phyloP scores from a whole-genome alignment of 129 eudicot genomes.

The Helichrysum umbraculigerum region DNA sequence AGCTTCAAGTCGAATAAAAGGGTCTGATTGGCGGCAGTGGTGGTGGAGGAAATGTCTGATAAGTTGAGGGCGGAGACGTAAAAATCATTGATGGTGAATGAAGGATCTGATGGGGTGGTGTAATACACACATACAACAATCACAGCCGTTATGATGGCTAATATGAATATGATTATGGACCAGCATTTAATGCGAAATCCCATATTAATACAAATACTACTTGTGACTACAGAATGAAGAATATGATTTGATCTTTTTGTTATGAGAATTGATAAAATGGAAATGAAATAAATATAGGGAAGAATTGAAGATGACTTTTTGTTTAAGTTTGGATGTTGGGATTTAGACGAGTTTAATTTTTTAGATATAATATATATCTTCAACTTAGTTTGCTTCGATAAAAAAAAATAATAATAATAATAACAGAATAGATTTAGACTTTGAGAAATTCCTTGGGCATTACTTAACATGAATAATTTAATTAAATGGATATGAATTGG shows the following conservation, averaged over 20 bases:
- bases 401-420: too few species aligned
- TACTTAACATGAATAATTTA: too few species aligned
- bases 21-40: conserved; percentile 32
- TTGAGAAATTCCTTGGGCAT: too few species aligned
- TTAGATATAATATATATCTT: too few species aligned
- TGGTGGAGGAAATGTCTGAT: conserved; percentile 36
- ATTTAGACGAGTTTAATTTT: not conserved
- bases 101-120: conserved; percentile 34
- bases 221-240: not conserved
- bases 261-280: not conserved
- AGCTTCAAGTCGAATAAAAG: conserved; percentile 32
- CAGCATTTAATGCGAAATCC: not conserved
- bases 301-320: conserved; percentile 13
- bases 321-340: conserved; percentile 4
- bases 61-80: conserved; percentile 35
- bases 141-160: conserved; percentile 25
- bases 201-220: conserved; percentile 9
- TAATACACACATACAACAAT: conserved; percentile 29
- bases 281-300: not conserved
- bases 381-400: too few species aligned
- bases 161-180: not conserved
- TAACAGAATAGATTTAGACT: too few species aligned
- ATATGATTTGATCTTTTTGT: not conserved
- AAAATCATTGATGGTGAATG: conserved; percentile 34
- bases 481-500: too few species aligned